Evolutionary conservation across 169 alveolate species (phyloP), one percentile per base, ranked within the genome.

Genomic region (Neospora caninum): DNA sequence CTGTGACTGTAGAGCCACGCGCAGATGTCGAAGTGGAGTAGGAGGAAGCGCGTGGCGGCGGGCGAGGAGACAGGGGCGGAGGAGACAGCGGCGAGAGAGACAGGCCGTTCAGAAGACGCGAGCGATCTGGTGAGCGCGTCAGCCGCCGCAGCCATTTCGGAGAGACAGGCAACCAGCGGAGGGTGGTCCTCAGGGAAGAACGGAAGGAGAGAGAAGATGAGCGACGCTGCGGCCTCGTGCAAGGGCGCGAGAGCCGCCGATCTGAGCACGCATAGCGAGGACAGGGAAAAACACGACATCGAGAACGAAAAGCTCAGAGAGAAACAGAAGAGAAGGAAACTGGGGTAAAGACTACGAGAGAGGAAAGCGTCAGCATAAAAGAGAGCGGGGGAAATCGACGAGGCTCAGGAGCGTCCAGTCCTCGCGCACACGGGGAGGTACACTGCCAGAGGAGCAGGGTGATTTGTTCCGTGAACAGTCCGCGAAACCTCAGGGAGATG

Each of bases 161-260:
- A 25, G 64, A 82, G 89, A 31, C 89, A 82, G 31, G 53, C 69
- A 4, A n/a, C 89, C 25, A 82, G 38, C 29, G n/a, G 34, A 64
- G 22, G 67, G 20, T 82, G 54, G 25, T 43, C 64, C 20, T 78
- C 86, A 4, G 27, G 49, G 1, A 78, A 38, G 45, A 36, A 78
- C 7, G 86, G 86, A 2, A 78, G 86, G n/a, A 78, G 86, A 16
- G 39, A n/a, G 18, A 20, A n/a, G 49, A 78, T 6, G 27, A 78
- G n/a, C 49, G 86, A 78, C 49, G 86, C 45, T 2, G 86, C 86
- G 27, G 86, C 86, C 86, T 20, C 86, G 86, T 78, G 86, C 45
- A 78, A 25, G 31, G 39, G 49, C 29, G 45, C 45, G 29, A 78
- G 42, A 6, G 86, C 42, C 45, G 22, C 86, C 27, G 42, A 18